Evolutionary conservation across 768 basidiomycete species (phyloP).

Genomic region (Lentinula detonsa): DNA sequence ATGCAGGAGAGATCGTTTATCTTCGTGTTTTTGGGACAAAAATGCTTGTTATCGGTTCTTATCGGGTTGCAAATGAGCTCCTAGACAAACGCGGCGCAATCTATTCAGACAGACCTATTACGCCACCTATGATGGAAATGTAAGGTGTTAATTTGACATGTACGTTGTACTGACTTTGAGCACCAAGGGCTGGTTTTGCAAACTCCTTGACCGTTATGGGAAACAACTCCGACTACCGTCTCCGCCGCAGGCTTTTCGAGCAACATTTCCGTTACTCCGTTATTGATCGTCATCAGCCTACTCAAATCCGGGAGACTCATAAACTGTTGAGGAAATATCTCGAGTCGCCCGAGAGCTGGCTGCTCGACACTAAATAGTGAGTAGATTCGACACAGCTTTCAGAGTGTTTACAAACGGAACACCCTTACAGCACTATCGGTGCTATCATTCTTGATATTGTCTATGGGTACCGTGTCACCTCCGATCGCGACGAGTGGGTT

Average conservation of each 20-base stretch:
- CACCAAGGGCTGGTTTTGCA: not conserved
- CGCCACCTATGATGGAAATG: conserved; percentile 1
- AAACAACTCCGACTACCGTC: not conserved
- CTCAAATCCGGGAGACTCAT: not conserved
- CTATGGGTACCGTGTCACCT: not conserved
- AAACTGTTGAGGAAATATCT: not conserved
- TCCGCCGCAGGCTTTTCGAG: not conserved
- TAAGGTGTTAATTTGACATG: not conserved
- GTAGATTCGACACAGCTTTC: not conserved
- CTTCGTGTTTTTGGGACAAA: not conserved
- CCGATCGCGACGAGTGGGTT: not conserved
- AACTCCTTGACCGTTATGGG: conserved; percentile 1
- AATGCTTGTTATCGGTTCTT: not conserved
- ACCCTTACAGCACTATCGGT: not conserved
- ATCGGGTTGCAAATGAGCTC: conserved; percentile 1
- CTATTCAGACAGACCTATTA: conserved; percentile 1
- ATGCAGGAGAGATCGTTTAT: not conserved
- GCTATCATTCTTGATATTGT: not conserved
- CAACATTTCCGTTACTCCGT: not conserved
- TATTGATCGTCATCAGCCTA: not conserved
- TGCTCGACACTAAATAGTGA: not conserved
- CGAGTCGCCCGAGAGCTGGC: not conserved
- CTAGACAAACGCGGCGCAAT: not conserved
- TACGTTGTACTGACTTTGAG: not conserved
- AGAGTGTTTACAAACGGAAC: not conserved